These are phyloP conservation scores for Candida parachauliodes DNA, from an alignment of 805 yeast genomes.

Conservation along the genomic window DNA sequence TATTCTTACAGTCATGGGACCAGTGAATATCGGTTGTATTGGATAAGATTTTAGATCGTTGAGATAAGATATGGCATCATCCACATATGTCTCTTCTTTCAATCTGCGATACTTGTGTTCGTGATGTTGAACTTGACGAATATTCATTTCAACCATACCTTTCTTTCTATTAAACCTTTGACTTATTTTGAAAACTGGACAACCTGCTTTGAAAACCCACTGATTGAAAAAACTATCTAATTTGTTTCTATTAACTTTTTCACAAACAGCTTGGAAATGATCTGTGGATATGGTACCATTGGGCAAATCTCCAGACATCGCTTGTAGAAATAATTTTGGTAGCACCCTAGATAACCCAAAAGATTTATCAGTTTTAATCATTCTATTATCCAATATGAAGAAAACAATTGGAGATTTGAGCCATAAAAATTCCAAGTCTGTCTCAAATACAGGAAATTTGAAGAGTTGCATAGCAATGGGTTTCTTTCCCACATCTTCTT, in stretches of 20 bases:
- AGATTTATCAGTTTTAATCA: conserved; percentile 94
- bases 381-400: conserved; percentile 79
- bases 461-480: conserved; percentile 76
- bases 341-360: conserved; percentile 89
- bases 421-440: conserved; percentile 64
- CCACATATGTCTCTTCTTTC: conserved; percentile 34
- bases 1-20: conserved; percentile 94
- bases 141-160: conserved; percentile 91
- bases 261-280: conserved; percentile 93
- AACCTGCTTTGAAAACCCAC: conserved; percentile 89
- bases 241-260: conserved; percentile 84
- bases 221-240: conserved; percentile 83
- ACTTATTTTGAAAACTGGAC: conserved; percentile 82
- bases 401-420: conserved; percentile 85
- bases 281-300: conserved; percentile 73
- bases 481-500: conserved; percentile 70
- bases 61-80: conserved; percentile 40
- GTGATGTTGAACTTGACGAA: conserved; percentile 79
- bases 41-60: conserved; percentile 40
- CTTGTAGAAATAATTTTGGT: conserved; percentile 87
- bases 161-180: conserved; percentile 92
- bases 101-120: conserved; percentile 37
- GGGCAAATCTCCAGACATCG: conserved; percentile 89
- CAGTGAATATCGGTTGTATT: conserved; percentile 62
- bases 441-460: conserved; percentile 57